Conservation (phyloP, 2,329 filamentous ascomycete genomes). For the Monosporascus sp. region DNA sequence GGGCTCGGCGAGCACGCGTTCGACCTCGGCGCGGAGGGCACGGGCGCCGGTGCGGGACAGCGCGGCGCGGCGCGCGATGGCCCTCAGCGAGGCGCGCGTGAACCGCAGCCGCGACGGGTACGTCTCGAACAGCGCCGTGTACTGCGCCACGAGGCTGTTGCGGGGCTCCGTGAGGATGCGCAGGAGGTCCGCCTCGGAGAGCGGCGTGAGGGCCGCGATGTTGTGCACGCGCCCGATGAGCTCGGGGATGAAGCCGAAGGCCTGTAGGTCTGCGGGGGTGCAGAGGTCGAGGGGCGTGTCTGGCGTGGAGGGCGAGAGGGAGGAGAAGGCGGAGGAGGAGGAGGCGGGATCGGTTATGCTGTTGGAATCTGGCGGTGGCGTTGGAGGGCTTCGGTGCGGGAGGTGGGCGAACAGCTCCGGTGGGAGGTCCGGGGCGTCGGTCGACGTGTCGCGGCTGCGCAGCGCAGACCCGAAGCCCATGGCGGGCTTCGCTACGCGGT, state of each 20-base stretch:
- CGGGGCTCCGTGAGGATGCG: constrained; percentile 89
- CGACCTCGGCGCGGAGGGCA: constrained; percentile 74
- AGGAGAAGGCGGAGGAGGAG: constrained; percentile 64
- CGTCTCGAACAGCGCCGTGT: constrained; percentile 77
- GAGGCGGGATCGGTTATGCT: constrained; percentile 7
- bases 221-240: constrained; percentile 94
- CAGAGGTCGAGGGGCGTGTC: constrained; percentile 65
- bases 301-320: constrained; percentile 61
- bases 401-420: constrained; percentile 53
- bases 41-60: constrained; percentile 67
- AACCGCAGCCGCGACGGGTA: constrained; percentile 77
- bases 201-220: constrained; percentile 74
- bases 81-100: constrained; percentile 73
- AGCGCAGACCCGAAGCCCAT: constrained; percentile 91
- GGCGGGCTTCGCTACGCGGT: constrained; percentile 76
- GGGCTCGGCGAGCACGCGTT: constrained; percentile 69
- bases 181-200: constrained; percentile 63
- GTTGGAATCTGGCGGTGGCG: constrained; percentile 17
- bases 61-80: constrained; percentile 65
- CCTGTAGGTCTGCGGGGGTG: constrained; percentile 70
- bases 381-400: constrained; percentile 42
- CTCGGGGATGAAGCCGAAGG: constrained; percentile 88
- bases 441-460: constrained; percentile 47
- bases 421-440: constrained; percentile 55
- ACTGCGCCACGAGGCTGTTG: constrained; percentile 83